Percentiles rank a stretch among this genome's conserved stretches.
These are phyloP conservation scores for Yarrowia divulgata DNA, from an alignment of 805 yeast genomes.

Conservation along the genomic window DNA sequence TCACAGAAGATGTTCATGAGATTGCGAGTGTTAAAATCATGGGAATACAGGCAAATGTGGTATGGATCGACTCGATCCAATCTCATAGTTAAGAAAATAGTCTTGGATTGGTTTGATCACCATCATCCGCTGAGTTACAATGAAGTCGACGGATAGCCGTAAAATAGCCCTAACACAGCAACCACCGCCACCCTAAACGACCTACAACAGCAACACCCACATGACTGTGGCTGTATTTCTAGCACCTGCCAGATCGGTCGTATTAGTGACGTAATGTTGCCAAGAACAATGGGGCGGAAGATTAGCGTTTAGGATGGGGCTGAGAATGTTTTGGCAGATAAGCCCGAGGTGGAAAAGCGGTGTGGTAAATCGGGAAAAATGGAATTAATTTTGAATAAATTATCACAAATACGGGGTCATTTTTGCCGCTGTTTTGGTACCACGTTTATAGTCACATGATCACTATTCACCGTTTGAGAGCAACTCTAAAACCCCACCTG, in stretches of 20 bases:
- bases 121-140: too few relatives aligned
- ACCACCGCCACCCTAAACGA: too few relatives aligned
- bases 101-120: too few relatives aligned
- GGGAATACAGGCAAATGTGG: not conserved
- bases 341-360: not conserved
- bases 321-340: not conserved
- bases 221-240: not conserved
- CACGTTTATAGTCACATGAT: too few relatives aligned
- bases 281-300: slow-evolving; percentile 9
- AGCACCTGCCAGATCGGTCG: not conserved
- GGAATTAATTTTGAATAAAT: not conserved
- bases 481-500: too few relatives aligned
- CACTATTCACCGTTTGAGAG: too few relatives aligned
- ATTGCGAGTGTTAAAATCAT: too few relatives aligned
- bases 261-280: not conserved
- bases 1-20: too few relatives aligned
- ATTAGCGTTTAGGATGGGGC: slow-evolving; percentile 19
- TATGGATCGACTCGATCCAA: not conserved
- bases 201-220: too few relatives aligned
- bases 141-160: too few relatives aligned
- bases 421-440: not conserved
- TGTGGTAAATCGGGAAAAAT: not conserved
- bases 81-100: not conserved
- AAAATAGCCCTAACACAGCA: too few relatives aligned
- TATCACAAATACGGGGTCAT: not conserved